Conservation (phyloP, 2,329 filamentous ascomycete genomes). For the Colletotrichum melonis region DNA sequence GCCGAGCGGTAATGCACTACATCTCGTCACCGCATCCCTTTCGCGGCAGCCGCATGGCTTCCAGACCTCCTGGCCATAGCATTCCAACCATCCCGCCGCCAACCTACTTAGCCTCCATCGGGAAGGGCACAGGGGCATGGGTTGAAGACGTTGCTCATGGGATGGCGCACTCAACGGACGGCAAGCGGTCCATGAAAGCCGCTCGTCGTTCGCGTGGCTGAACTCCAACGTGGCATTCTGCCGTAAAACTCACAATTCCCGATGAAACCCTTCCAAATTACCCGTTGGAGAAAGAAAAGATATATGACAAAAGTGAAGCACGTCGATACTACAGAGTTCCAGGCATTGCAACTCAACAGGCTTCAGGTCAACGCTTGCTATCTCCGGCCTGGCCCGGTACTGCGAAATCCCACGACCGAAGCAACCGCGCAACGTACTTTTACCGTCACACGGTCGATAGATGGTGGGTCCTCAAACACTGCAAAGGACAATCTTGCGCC, state of each 20-base stretch:
- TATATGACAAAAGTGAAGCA: not conserved
- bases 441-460: conserved; percentile 18
- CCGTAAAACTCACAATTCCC: not conserved
- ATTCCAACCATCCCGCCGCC: conserved; percentile 22
- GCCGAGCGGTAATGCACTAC: conserved; percentile 32
- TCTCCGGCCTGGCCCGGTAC: conserved; percentile 5
- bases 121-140: conserved; percentile 2
- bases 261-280: not conserved
- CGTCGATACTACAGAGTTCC: not conserved
- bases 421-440: not conserved
- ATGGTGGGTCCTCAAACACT: conserved; percentile 11
- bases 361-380: not conserved
- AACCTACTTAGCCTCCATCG: conserved; percentile 14
- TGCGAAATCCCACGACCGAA: conserved; percentile 21
- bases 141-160: conserved; percentile 8
- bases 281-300: conserved; percentile 1
- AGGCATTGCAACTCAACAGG: not conserved
- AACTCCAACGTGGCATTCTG: conserved; percentile 19
- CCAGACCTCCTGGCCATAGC: conserved; percentile 14
- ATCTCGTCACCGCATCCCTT: conserved; percentile 30
- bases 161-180: conserved; percentile 12
- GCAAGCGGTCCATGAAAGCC: conserved; percentile 16
- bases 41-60: conserved; percentile 26
- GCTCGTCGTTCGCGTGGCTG: conserved; percentile 24
- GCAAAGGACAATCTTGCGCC: conserved; percentile 1